Evolutionary conservation across 2,329 filamentous ascomycete species (phyloP).

Genomic region (Zymoseptoria pseudotritici): DNA sequence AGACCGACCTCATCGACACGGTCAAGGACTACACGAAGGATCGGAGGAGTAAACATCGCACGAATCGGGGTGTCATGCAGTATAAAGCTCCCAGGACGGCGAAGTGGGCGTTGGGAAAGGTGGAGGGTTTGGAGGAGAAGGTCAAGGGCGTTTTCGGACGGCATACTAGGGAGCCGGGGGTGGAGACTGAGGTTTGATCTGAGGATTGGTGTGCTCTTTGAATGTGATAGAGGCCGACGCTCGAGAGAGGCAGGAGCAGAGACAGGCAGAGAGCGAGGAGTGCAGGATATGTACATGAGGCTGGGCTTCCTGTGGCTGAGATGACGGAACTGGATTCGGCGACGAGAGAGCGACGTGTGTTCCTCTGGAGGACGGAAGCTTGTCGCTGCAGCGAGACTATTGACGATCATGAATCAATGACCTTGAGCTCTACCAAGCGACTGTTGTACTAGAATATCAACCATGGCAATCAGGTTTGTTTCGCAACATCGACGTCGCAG

Average conservation of each 20-base stretch:
- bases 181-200: slow-evolving; percentile 61
- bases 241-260: too few relatives aligned
- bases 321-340: too few relatives aligned
- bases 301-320: too few relatives aligned
- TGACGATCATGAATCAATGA: too few relatives aligned
- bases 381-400: too few relatives aligned
- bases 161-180: slow-evolving; percentile 48
- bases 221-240: too few relatives aligned
- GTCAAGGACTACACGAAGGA: slow-evolving; percentile 55
- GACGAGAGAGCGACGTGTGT: too few relatives aligned
- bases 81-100: slow-evolving; percentile 53
- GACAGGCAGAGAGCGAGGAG: too few relatives aligned
- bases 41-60: slow-evolving; percentile 54
- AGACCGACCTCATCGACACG: slow-evolving; percentile 40
- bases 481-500: neutral
- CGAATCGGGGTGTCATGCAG: slow-evolving; percentile 66
- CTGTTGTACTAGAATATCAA: too few relatives aligned
- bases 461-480: neutral
- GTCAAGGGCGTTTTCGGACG: slow-evolving; percentile 48
- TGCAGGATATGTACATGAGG: too few relatives aligned
- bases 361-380: too few relatives aligned
- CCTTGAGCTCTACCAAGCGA: too few relatives aligned
- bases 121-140: slow-evolving; percentile 43
- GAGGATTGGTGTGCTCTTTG: neutral
- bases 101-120: slow-evolving; percentile 54